Evolutionary conservation across 768 basidiomycete species (phyloP).

Genomic region (Lactarius deliciosus): DNA sequence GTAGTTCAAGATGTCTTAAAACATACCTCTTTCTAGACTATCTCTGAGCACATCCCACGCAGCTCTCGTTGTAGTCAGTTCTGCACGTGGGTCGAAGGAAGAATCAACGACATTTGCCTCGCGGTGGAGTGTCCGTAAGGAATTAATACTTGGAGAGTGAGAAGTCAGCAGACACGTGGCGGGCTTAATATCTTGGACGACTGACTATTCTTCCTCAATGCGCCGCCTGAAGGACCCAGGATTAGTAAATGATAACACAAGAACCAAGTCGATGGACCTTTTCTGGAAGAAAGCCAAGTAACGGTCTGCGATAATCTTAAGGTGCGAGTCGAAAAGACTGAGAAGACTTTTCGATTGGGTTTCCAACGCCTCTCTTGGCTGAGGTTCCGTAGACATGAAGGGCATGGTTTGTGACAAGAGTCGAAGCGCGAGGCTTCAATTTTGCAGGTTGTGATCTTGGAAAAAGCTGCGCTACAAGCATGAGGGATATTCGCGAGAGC

Average conservation of each 20-base stretch:
- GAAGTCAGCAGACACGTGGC: not conserved
- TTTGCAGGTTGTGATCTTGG: not conserved
- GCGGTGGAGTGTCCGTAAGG: conserved; percentile 68
- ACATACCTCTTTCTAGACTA: conserved; percentile 75
- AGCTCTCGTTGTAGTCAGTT: conserved; percentile 59
- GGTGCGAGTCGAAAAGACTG: conserved; percentile 69
- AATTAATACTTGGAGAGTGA: conserved; percentile 57
- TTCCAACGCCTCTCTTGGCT: conserved; percentile 22
- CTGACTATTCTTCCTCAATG: conserved; percentile 85
- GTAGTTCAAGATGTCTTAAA: not conserved
- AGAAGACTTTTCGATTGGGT: conserved; percentile 45
- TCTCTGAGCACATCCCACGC: conserved; percentile 89
- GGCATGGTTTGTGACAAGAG: not conserved
- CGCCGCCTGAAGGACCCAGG: conserved; percentile 52
- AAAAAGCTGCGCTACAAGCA: not conserved
- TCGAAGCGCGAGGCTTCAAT: not conserved
- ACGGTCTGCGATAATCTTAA: conserved; percentile 66
- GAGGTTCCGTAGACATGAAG: conserved; percentile 19
- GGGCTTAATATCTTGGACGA: conserved; percentile 23
- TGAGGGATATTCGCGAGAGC: not conserved
- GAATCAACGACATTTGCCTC: conserved; percentile 69
- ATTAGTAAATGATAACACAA: conserved; percentile 22
- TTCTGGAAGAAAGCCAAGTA: conserved; percentile 86
- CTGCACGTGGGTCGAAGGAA: conserved; percentile 68
- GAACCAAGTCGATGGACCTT: conserved; percentile 48